These are phyloP conservation scores for Starmerella asiatica DNA, from an alignment of 805 yeast genomes.

Conservation along the genomic window DNA sequence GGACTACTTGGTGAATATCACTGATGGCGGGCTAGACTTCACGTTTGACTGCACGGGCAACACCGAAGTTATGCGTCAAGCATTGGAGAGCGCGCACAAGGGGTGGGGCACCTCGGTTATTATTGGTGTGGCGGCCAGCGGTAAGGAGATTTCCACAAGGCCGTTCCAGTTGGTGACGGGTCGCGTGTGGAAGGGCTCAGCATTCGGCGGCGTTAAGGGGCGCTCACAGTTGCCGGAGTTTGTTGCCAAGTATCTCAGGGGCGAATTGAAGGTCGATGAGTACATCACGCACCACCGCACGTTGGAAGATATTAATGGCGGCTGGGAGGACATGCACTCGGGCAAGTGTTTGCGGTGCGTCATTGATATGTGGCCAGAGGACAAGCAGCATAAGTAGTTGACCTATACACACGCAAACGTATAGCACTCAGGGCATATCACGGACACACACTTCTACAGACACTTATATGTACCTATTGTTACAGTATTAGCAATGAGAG, in stretches of 20 bases:
- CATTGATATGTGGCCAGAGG: constrained; percentile 19
- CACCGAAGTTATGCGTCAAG: constrained; percentile 85
- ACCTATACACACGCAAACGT: too few relatives aligned
- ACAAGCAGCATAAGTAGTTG: too few relatives aligned
- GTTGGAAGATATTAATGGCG: constrained; percentile 65
- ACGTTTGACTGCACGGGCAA: constrained; percentile 99
- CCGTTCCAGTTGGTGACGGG: constrained; percentile 99
- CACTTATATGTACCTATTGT: too few relatives aligned
- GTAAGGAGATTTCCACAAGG: constrained; percentile 88
- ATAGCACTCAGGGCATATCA: too few relatives aligned
- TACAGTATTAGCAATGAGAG: too few relatives aligned
- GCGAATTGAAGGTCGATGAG: constrained; percentile 79
- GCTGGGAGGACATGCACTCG: constrained; percentile 87
- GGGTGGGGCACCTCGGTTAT: constrained; percentile 97
- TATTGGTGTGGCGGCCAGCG: constrained; percentile 98
- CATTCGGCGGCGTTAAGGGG: constrained; percentile 99
- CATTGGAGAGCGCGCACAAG: constrained; percentile 93
- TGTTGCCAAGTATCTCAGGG: constrained; percentile 71
- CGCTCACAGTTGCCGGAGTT: constrained; percentile 86
- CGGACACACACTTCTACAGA: too few relatives aligned
- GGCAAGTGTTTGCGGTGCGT: constrained; percentile 95
- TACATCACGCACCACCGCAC: constrained; percentile 84
- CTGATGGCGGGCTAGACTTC: constrained; percentile 94
- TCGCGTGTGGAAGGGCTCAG: constrained; percentile 97
- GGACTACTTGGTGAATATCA: constrained; percentile 59